Evolutionary conservation across 352 stramenopile genomes (phyloP).

Genomic region (Plasmopara halstedii): DNA sequence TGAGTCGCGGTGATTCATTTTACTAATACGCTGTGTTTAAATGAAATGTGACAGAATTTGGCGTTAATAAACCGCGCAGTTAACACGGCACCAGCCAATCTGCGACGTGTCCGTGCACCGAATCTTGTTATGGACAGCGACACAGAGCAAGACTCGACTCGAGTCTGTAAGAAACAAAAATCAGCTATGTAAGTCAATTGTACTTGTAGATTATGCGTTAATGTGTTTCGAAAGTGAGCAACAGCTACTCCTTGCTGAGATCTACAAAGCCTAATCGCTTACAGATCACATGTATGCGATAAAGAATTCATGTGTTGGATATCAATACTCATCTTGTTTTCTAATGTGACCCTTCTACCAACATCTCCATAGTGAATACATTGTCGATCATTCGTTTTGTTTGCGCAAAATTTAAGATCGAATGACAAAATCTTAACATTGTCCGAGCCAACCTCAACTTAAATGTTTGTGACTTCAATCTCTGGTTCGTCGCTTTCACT

Average conservation of each 20-base stretch:
- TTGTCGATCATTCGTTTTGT: slow-evolving; percentile 15
- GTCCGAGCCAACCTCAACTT: slow-evolving; percentile 7
- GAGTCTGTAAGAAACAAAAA: slow-evolving; percentile 24
- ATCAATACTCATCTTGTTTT: slow-evolving; percentile 25
- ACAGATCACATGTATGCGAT: background rate
- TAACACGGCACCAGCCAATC: slow-evolving; percentile 29
- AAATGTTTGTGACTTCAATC: slow-evolving; percentile 33
- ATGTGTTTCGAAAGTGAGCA: background rate
- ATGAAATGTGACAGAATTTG: slow-evolving; percentile 38
- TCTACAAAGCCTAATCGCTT: background rate
- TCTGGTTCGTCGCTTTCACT: slow-evolving; percentile 66
- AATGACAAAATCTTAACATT: slow-evolving; percentile 9
- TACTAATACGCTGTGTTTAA: background rate
- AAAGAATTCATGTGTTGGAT: background rate
- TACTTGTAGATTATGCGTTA: slow-evolving; percentile 26
- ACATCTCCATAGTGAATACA: slow-evolving; percentile 20
- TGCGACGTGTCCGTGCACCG: slow-evolving; percentile 8
- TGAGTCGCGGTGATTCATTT: background rate
- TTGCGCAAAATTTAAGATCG: slow-evolving; percentile 19
- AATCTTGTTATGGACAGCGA: slow-evolving; percentile 27
- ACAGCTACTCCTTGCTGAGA: background rate
- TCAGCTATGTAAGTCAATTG: slow-evolving; percentile 12
- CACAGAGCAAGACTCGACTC: slow-evolving; percentile 18
- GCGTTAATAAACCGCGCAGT: slow-evolving; percentile 71
- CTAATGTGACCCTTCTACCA: slow-evolving; percentile 19